Evolutionary conservation across 148 eudicot species (phyloP).

Genomic region (Linanthus parryae): DNA sequence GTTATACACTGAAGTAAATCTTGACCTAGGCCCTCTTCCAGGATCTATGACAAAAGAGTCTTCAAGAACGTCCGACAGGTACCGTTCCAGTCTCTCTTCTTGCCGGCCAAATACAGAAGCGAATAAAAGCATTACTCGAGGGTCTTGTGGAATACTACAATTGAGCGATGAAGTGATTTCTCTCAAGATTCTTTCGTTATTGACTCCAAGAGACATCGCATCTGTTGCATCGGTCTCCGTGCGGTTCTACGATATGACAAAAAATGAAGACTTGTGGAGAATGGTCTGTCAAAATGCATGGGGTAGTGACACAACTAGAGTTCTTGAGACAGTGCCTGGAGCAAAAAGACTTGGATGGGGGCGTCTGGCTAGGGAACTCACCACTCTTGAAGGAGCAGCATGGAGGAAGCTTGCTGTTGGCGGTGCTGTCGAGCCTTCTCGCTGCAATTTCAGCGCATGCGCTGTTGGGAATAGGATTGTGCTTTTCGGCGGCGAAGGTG

Average conservation of each 20-base stretch:
- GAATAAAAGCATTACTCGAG: conserved; percentile 34
- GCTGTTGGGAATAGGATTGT: conserved; percentile 90
- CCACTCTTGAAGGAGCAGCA: conserved; percentile 88
- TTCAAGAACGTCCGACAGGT: conserved; percentile 33
- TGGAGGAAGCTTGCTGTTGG: conserved; percentile 80
- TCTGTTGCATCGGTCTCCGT: conserved; percentile 69
- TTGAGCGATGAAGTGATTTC: conserved; percentile 78
- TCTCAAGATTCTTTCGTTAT: conserved; percentile 51
- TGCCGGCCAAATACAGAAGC: conserved; percentile 28
- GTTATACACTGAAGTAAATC: conserved; percentile 54
- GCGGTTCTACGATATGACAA: conserved; percentile 59
- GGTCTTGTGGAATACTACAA: conserved; percentile 62
- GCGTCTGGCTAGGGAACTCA: conserved; percentile 74
- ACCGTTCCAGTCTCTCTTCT: conserved; percentile 45
- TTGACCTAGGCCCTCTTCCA: conserved; percentile 74
- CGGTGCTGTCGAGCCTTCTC: conserved; percentile 82
- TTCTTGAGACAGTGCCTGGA: conserved; percentile 76
- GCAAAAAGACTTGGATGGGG: conserved; percentile 89
- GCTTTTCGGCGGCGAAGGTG: conserved; percentile 84
- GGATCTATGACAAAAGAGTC: conserved; percentile 44
- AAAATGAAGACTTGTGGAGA: conserved; percentile 79
- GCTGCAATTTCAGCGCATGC: conserved; percentile 94
- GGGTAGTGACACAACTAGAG: conserved; percentile 81
- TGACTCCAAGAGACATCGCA: conserved; percentile 85
- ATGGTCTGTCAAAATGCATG: conserved; percentile 91